These are phyloP conservation scores for Tylopilus sp. DNA, from an alignment of 768 basidiomycete genomes.

Conservation along the genomic window DNA sequence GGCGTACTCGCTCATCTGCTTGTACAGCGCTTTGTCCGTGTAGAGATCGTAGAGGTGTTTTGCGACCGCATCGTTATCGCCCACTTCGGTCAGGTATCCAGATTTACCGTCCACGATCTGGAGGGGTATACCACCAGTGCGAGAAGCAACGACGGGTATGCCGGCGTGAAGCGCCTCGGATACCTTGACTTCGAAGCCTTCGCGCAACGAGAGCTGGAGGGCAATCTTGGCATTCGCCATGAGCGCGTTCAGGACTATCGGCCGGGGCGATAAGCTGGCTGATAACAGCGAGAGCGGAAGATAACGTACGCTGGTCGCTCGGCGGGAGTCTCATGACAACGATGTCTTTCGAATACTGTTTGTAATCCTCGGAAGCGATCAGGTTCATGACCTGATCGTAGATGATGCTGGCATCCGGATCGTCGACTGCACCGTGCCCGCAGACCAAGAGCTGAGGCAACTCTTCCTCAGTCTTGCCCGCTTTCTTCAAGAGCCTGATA, in stretches of 20 bases:
- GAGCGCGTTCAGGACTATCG: conserved; percentile 76
- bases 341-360: conserved; percentile 56
- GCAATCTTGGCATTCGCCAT: conserved; percentile 89
- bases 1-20: conserved; percentile 62
- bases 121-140: conserved; percentile 91
- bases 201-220: conserved; percentile 86
- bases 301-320: conserved; percentile 71
- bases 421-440: conserved; percentile 92
- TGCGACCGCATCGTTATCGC: conserved; percentile 75
- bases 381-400: conserved; percentile 74
- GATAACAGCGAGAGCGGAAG: not conserved
- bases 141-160: conserved; percentile 79
- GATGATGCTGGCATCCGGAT: conserved; percentile 92
- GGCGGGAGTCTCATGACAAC: conserved; percentile 78
- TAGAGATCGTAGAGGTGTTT: conserved; percentile 72
- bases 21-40: conserved; percentile 68
- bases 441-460: conserved; percentile 77
- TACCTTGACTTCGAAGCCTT: conserved; percentile 97
- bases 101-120: conserved; percentile 87
- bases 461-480: conserved; percentile 44
- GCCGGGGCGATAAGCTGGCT: conserved; percentile 8
- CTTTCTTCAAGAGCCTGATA: conserved; percentile 57
- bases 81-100: conserved; percentile 77
- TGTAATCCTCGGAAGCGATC: conserved; percentile 51
- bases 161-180: conserved; percentile 92